Percentiles rank a stretch among this genome's conserved stretches.
Conservation (phyloP, 2,329 filamentous ascomycete species). For the Myotisia sp. region DNA sequence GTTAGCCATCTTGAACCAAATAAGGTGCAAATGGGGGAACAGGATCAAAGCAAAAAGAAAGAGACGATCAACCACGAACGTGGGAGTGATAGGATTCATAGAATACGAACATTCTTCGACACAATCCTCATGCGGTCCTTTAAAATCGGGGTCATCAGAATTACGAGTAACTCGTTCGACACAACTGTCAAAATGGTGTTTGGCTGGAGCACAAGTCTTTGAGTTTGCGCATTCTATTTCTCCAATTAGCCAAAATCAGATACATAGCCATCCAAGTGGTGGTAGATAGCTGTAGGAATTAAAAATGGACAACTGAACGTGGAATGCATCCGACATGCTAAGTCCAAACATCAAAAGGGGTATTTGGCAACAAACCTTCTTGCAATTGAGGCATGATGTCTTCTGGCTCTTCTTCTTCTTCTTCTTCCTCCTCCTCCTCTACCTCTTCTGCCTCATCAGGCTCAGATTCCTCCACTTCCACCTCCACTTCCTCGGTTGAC, state of each 20-base stretch:
- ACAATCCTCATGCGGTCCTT: slow-evolving; percentile 77
- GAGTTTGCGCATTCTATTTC: slow-evolving; percentile 72
- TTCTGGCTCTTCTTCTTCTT: slow-evolving; percentile 63
- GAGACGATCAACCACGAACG: slow-evolving; percentile 9
- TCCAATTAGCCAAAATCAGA: not conserved
- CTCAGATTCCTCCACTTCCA: slow-evolving; percentile 39
- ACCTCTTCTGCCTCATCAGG: slow-evolving; percentile 38
- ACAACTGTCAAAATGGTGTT: slow-evolving; percentile 98
- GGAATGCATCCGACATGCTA: too few species aligned
- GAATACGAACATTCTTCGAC: slow-evolving; percentile 87
- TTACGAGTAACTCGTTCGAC: slow-evolving; percentile 73
- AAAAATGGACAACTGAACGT: too few species aligned
- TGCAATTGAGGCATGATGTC: slow-evolving; percentile 81
- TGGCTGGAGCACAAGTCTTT: slow-evolving; percentile 66
- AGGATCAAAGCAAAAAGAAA: too few species aligned
- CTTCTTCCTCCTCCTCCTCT: slow-evolving; percentile 45
- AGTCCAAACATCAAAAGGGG: too few species aligned
- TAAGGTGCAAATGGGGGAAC: too few species aligned
- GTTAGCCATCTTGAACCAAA: too few species aligned
- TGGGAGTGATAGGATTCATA: slow-evolving; percentile 4
- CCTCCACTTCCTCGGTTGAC: slow-evolving; percentile 32
- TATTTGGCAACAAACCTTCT: slow-evolving; percentile 69
- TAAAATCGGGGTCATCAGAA: slow-evolving; percentile 54
- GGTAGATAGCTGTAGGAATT: too few species aligned
- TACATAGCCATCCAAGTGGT: slow-evolving; percentile 3